These are phyloP conservation scores for Ophiostoma tasmaniense DNA, from an alignment of 2,329 filamentous ascomycete genomes.

Conservation along the genomic window DNA sequence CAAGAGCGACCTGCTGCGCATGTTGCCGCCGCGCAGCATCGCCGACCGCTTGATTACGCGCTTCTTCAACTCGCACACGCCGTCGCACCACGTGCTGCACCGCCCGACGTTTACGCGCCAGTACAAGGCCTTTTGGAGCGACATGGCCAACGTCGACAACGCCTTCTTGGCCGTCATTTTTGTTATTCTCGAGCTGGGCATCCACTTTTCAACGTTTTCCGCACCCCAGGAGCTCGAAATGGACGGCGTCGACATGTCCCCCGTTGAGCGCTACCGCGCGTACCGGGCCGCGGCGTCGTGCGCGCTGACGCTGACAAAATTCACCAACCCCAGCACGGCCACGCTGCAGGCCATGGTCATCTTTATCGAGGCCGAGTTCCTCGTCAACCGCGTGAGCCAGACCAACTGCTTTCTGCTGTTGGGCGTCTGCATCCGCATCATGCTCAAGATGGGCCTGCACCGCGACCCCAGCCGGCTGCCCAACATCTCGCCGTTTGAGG, in stretches of 20 bases:
- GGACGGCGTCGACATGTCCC: slow-evolving; percentile 35
- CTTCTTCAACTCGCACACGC: slow-evolving; percentile 46
- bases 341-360: slow-evolving; percentile 45
- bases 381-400: slow-evolving; percentile 42
- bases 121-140: slow-evolving; percentile 26
- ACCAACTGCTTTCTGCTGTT: slow-evolving; percentile 47
- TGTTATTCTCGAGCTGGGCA: slow-evolving; percentile 26
- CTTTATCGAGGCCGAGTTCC: slow-evolving; percentile 46
- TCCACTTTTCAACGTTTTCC: slow-evolving; percentile 38
- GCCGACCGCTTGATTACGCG: slow-evolving; percentile 43
- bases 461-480: slow-evolving; percentile 46
- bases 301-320: slow-evolving; percentile 43
- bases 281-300: slow-evolving; percentile 44
- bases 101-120: slow-evolving; percentile 31
- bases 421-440: slow-evolving; percentile 42
- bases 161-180: slow-evolving; percentile 29
- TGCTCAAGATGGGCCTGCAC: slow-evolving; percentile 52
- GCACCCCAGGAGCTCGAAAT: slow-evolving; percentile 36
- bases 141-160: slow-evolving; percentile 19
- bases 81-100: slow-evolving; percentile 43
- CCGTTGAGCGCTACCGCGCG: slow-evolving; percentile 40
- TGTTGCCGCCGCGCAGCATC: slow-evolving; percentile 38
- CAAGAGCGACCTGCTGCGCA: slow-evolving; percentile 39
- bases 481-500: slow-evolving; percentile 42
- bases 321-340: slow-evolving; percentile 39